Percentiles rank a stretch among this genome's conserved stretches.
These are phyloP conservation scores for Pistacia vera DNA, from an alignment of 345 rosid genomes.

Conservation along the genomic window DNA sequence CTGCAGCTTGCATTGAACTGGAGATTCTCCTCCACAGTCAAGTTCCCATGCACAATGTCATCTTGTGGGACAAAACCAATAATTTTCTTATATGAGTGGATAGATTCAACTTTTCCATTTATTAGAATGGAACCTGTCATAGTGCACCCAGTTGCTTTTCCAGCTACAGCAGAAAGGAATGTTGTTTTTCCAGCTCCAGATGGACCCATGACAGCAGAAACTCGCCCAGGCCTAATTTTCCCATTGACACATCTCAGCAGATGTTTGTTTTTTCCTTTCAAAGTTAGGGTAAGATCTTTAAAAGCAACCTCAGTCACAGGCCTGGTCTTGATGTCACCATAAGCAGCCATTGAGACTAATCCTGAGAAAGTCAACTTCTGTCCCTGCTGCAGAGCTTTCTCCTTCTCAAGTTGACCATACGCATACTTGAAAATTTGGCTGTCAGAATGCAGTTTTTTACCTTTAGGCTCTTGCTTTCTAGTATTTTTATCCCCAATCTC, in stretches of 20 bases:
- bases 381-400: constrained; percentile 73
- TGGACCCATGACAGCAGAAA: constrained; percentile 99
- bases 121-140: constrained; percentile 68
- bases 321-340: constrained; percentile 57
- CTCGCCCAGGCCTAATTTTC: constrained; percentile 86
- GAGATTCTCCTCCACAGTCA: constrained; percentile 93
- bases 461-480: constrained; percentile 73
- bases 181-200: constrained; percentile 97
- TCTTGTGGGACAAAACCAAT: constrained; percentile 95
- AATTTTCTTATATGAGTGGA: constrained; percentile 73
- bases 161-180: constrained; percentile 83
- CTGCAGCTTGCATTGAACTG: constrained; percentile 92
- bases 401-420: constrained; percentile 90
- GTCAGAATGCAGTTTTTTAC: constrained; percentile 66
- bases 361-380: constrained; percentile 84
- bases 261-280: constrained; percentile 76
- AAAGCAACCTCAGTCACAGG: constrained; percentile 81
- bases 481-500: constrained; percentile 55
- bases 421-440: constrained; percentile 93
- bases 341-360: constrained; percentile 79
- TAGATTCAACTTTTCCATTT: constrained; percentile 75
- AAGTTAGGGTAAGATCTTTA: constrained; percentile 76
- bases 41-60: constrained; percentile 91
- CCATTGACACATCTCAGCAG: constrained; percentile 78
- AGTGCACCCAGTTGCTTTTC: constrained; percentile 75